phyloP scores from a whole-genome alignment of 2,329 filamentous ascomycete genomes.

The Fusarium newnesense region DNA sequence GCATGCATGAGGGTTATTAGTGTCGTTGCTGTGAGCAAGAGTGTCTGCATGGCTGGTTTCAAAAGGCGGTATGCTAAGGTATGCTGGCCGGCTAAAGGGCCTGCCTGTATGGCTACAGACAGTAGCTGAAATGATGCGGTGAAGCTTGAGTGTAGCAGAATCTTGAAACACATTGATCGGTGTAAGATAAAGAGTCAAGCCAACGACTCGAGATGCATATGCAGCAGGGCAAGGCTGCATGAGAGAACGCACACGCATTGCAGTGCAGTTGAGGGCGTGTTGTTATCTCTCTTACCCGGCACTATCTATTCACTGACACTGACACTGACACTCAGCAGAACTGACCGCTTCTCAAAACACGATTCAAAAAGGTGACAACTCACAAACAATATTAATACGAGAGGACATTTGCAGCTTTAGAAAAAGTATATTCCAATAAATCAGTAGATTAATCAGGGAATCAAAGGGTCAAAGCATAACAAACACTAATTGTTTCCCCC shows the following conservation, averaged over 20 bases:
- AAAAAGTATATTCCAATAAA: background rate
- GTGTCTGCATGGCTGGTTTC: slow-evolving; percentile 21
- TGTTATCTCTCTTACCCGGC: slow-evolving; percentile 22
- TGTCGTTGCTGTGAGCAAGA: slow-evolving; percentile 18
- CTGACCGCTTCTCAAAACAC: slow-evolving; percentile 29
- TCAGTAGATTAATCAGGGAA: background rate
- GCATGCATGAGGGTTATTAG: slow-evolving; percentile 4
- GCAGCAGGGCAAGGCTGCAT: slow-evolving; percentile 27
- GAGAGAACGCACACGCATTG: slow-evolving; percentile 2
- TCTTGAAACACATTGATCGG: slow-evolving; percentile 33
- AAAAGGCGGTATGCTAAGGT: slow-evolving; percentile 39
- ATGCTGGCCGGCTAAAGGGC: slow-evolving; percentile 12
- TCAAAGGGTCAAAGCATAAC: slow-evolving; percentile 5
- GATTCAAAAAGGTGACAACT: slow-evolving; percentile 29
- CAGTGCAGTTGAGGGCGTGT: slow-evolving; percentile 22
- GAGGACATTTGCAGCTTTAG: background rate
- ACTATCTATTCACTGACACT: background rate
- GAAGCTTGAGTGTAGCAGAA: slow-evolving; percentile 25
- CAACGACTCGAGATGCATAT: slow-evolving; percentile 7
- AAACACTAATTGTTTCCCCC: slow-evolving; percentile 12
- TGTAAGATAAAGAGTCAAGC: slow-evolving; percentile 23
- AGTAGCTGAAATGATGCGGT: slow-evolving; percentile 19
- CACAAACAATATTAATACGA: slow-evolving; percentile 18
- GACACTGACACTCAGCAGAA: background rate
- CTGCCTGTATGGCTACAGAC: slow-evolving; percentile 4